A percentile compares a stretch with the other conserved stretches of the same genome.
phyloP scores from a whole-genome alignment of 2,329 filamentous ascomycete species.

The Phoma sp. region DNA sequence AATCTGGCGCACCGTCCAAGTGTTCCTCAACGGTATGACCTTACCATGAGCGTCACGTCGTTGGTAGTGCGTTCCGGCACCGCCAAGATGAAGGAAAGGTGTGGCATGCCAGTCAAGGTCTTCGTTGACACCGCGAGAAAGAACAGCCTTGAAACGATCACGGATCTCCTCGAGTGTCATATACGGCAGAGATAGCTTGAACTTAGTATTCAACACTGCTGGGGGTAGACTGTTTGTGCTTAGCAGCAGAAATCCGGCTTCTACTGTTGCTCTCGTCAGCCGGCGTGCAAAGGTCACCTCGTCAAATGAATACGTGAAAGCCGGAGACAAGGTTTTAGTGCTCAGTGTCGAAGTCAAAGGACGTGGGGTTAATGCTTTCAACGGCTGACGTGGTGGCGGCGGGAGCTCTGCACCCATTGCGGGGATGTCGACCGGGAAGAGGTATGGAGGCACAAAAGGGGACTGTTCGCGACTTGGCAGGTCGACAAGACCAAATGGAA shows the following conservation, averaged over 20 bases:
- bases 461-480: constrained; percentile 29
- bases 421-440: constrained; percentile 32
- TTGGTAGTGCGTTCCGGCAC: constrained; percentile 70
- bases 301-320: constrained; percentile 64
- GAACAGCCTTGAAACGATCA: constrained; percentile 47
- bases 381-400: neutral
- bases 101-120: constrained; percentile 64
- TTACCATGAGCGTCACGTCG: constrained; percentile 48
- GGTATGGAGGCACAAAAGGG: constrained; percentile 26
- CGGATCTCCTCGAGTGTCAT: constrained; percentile 51
- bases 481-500: constrained; percentile 43
- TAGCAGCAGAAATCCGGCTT: constrained; percentile 67
- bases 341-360: constrained; percentile 25
- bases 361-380: constrained; percentile 1
- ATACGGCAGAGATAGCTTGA: constrained; percentile 73
- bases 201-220: constrained; percentile 57
- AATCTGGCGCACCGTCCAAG: constrained; percentile 42
- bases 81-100: constrained; percentile 71
- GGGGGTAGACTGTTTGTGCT: constrained; percentile 49
- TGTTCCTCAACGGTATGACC: constrained; percentile 37
- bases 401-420: constrained; percentile 25
- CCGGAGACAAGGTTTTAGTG: constrained; percentile 40
- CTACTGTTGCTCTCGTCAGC: constrained; percentile 69
- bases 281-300: constrained; percentile 74
- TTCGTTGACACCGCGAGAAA: constrained; percentile 52